Conservation (phyloP, 164 flowering plant species). For the Stephania japonica region DNA sequence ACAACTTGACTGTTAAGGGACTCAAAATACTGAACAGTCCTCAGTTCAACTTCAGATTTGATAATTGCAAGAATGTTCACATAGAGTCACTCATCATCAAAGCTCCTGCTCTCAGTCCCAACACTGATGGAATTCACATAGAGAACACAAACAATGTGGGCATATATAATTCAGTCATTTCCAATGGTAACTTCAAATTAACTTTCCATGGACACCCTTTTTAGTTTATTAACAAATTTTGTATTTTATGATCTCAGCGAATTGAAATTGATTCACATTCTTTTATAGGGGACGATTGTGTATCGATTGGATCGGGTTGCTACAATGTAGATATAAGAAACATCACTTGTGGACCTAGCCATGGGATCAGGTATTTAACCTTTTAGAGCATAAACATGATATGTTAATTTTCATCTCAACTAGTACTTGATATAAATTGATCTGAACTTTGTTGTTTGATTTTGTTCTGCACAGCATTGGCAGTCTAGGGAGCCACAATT, state of each 20-base stretch:
- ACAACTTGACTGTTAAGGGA: conserved; percentile 59
- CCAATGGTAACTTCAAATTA: conserved; percentile 45
- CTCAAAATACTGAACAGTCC: conserved; percentile 69
- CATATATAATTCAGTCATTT: conserved; percentile 54
- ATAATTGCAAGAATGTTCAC: conserved; percentile 47
- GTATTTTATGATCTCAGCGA: neutral
- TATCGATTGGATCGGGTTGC: conserved; percentile 75
- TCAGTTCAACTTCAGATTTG: conserved; percentile 73
- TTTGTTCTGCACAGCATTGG: conserved; percentile 59
- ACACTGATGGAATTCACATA: conserved; percentile 86
- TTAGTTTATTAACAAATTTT: neutral
- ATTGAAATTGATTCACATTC: neutral
- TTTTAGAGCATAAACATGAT: no score
- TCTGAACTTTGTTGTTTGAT: neutral
- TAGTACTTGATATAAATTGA: neutral
- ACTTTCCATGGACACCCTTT: neutral
- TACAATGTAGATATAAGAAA: conserved; percentile 64
- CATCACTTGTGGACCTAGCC: conserved; percentile 84
- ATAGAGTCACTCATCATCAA: conserved; percentile 50
- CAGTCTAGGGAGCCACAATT: conserved; percentile 70
- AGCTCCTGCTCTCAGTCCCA: conserved; percentile 71
- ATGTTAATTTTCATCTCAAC: neutral
- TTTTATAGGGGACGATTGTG: conserved; percentile 71
- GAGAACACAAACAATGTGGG: conserved; percentile 57
- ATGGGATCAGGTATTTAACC: conserved; percentile 73